Conservation (phyloP, 176 grass and related monocot species). For the Oryza punctata region DNA sequence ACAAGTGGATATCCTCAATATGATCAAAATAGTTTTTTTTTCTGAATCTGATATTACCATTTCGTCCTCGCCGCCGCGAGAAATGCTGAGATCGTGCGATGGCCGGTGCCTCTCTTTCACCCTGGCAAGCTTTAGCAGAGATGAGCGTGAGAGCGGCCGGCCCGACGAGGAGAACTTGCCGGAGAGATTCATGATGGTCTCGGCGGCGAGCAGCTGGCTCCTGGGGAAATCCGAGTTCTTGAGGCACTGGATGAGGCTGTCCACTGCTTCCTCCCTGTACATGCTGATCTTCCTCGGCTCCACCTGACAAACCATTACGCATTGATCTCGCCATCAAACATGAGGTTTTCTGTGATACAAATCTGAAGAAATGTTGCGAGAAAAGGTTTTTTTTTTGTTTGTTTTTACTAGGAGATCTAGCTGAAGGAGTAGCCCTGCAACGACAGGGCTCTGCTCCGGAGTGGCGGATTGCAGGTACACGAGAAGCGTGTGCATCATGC, state of each 20-base stretch:
- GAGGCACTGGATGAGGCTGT: conserved; percentile 53
- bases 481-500: conserved; percentile 72
- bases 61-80: conserved; percentile 40
- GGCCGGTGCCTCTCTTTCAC: conserved; percentile 57
- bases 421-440: conserved; percentile 72
- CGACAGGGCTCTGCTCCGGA: conserved; percentile 52
- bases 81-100: conserved; percentile 41
- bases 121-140: conserved; percentile 58
- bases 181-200: conserved; percentile 60
- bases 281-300: conserved; percentile 77
- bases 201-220: conserved; percentile 63
- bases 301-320: conserved; percentile 10
- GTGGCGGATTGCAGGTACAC: conserved; percentile 59
- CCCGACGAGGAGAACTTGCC: conserved; percentile 74
- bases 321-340: not conserved
- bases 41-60: conserved; percentile 18
- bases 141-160: conserved; percentile 52
- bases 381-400: not conserved
- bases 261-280: conserved; percentile 68
- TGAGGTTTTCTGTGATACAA: not conserved
- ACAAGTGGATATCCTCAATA: no score
- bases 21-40: not conserved
- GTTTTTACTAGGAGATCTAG: conserved; percentile 58
- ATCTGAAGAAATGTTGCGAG: not conserved
- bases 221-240: conserved; percentile 56